phyloP scores from a whole-genome alignment of 805 yeast genomes.

The Suhomyces sp. region DNA sequence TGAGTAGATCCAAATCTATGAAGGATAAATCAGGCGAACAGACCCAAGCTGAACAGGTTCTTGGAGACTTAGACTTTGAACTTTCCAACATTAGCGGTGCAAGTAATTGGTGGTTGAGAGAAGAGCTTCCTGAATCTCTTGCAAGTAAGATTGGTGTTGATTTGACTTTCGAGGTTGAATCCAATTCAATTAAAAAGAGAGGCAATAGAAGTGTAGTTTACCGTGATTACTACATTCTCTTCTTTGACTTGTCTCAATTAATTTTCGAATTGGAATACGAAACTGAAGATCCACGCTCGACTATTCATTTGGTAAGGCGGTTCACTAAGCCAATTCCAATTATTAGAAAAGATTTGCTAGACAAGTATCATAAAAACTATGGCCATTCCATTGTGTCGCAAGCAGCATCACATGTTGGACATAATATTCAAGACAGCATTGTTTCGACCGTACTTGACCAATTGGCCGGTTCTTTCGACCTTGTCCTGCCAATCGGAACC shows the following conservation, averaged over 20 bases:
- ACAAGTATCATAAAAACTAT: constrained; percentile 44
- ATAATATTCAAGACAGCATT: constrained; percentile 29
- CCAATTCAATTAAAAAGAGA: constrained; percentile 52
- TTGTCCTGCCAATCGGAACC: constrained; percentile 57
- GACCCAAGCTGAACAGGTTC: constrained; percentile 27
- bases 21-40: constrained; percentile 16
- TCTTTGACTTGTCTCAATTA: constrained; percentile 69
- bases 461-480: constrained; percentile 11
- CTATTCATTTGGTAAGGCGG: constrained; percentile 37
- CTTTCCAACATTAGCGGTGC: constrained; percentile 22
- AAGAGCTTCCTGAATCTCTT: constrained; percentile 55
- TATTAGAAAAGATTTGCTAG: constrained; percentile 46
- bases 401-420: constrained; percentile 34
- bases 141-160: constrained; percentile 43
- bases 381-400: constrained; percentile 48
- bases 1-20: constrained; percentile 14
- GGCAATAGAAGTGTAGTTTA: constrained; percentile 47
- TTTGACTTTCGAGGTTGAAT: constrained; percentile 64
- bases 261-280: constrained; percentile 59
- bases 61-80: constrained; percentile 28
- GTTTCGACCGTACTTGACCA: constrained; percentile 19
- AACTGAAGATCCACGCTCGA: constrained; percentile 48
- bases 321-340: constrained; percentile 41
- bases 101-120: constrained; percentile 66
- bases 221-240: constrained; percentile 68